Evolutionary conservation across 352 stramenopile genomes (phyloP), one percentile per base, ranked within the genome.

Genomic region (Phytophthora meadii): DNA sequence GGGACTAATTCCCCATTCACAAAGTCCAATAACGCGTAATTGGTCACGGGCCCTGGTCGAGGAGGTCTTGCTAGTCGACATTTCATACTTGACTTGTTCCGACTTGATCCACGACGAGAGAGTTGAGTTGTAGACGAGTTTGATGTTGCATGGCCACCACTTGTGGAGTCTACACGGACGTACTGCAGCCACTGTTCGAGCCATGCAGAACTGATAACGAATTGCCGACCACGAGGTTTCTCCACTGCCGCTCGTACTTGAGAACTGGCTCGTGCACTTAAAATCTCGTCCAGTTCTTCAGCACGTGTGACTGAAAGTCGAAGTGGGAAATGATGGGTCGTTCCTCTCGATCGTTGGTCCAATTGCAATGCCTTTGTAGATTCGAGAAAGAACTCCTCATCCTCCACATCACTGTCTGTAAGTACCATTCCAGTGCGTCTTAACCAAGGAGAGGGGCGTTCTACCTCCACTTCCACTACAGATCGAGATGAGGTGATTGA

Each of bases 141-240:
- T 15, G 60, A 54, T 0, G 42, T 2, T 2, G 65, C 53, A 17
- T 46, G 42, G 19, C 65, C 56, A n/a, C 25, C 49, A 46, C 44
- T 76, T 1, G 39, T 53, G 17, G 73, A 44, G 60, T 89, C 76
- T 10, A 81, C 56, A 42, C 84, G 77, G 24, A 92, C 80, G 49
- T 90, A 92, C 47, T 84, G 72, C 28, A 90, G 58, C 83, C 83
- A 92, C 65, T 84, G 76, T 28, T 88, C 72, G 12, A 92, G 76
- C 83, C 83, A 92, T 27, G 66, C 48, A 0, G 79, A 83, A 45
- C 71, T 84, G 15, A 92, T 80, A 12, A 92, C 64, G 64, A 84
- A 84, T 50, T 86, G 80, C 6, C 65, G 65, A 32, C 44, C 56
- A 39, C 50, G 22, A n/a, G 34, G 4, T 24, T 52, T 50, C 17